Evolutionary conservation across 495 filamentous ascomycete genomes (phyloP).

Genomic region (Durotheca rogersii): DNA sequence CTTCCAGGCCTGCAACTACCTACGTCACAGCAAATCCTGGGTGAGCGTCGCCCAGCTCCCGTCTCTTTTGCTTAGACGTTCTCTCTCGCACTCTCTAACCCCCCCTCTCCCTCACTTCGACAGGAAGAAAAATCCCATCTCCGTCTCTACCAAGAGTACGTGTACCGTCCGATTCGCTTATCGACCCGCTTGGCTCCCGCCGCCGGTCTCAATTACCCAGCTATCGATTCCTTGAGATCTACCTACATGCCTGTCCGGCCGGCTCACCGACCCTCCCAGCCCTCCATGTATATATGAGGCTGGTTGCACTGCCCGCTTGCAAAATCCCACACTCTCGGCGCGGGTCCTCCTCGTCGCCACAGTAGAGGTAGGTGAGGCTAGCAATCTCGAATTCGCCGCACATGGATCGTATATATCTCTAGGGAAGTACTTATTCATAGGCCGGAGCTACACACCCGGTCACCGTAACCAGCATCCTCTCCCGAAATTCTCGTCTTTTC

Average conservation of each 20-base stretch:
- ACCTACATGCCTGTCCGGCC: constrained; percentile 9
- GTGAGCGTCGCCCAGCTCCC: too few relatives aligned
- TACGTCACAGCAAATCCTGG: too few relatives aligned
- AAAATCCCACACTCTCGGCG: not conserved
- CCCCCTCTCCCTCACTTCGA: too few relatives aligned
- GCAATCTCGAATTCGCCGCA: not conserved
- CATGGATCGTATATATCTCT: constrained; percentile 8
- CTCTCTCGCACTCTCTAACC: too few relatives aligned
- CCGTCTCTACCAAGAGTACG: constrained; percentile 7
- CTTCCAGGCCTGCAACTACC: too few relatives aligned
- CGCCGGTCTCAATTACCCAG: too few relatives aligned
- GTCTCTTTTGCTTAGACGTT: too few relatives aligned
- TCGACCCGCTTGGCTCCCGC: constrained; percentile 22
- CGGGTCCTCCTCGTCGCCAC: constrained; percentile 7
- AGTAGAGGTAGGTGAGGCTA: constrained; percentile 5
- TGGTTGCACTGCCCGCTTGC: constrained; percentile 1
- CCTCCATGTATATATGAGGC: too few relatives aligned
- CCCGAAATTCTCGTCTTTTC: not conserved
- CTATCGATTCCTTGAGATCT: too few relatives aligned
- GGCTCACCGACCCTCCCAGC: constrained; percentile 18
- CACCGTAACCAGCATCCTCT: not conserved
- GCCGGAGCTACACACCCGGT: not conserved
- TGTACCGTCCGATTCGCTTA: constrained; percentile 11
- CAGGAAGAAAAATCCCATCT: constrained; percentile 9
- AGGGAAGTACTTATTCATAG: not conserved